Base-by-base conservation (phyloP, 2,329 filamentous ascomycete species). In the Scedosporium apiospermum region DNA sequence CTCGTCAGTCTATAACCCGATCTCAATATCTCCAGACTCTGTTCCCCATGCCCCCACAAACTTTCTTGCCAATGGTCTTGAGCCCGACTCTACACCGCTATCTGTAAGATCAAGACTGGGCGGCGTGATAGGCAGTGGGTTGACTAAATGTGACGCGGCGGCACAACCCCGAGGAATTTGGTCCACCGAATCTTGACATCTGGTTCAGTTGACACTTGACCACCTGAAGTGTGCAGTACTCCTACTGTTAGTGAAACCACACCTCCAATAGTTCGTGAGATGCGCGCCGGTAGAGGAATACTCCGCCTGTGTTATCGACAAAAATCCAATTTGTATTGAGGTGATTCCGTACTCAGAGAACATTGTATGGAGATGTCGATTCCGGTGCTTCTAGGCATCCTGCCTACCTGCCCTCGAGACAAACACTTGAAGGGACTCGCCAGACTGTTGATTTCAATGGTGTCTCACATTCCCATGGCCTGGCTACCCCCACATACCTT, bases 131-230 rank as follows among this genome's bases (percentile, higher is more conserved):
- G 51, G 10, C 51, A 44, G 14, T n/a, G 21, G 14, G 42, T 34
- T 38, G 12, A 16, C 34, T 16, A 7, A 23, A 26, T 14, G n/a
- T n/a, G 34, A 23, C n/a, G n/a, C 7, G 3, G 38, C 42, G 57
- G 16, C 6, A 42, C n/a, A 27, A 18, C 18, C n/a, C 9, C n/a
- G 12, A 21, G 27, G 12, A 18, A 18, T 42, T 44, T 59, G 57
- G 30, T 23, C 16, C 57, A 42, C 18, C 34, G 3, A 26, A 42
- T 42, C 38, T n/a, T 26, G 21, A 59, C 18, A 26, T 59, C 30
- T 59, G 57, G 57, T 59, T 21, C 57, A 41, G 14, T 59, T 59
- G 57, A 44, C 38, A n/a, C 30, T 59, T 58, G 30, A 38, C 57
- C 57, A 58, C 57, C 57, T 58, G 57, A 58, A 58, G 12, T 16